Conservation (phyloP, 2,329 filamentous ascomycete species). For the Aspergillus fischeri region DNA sequence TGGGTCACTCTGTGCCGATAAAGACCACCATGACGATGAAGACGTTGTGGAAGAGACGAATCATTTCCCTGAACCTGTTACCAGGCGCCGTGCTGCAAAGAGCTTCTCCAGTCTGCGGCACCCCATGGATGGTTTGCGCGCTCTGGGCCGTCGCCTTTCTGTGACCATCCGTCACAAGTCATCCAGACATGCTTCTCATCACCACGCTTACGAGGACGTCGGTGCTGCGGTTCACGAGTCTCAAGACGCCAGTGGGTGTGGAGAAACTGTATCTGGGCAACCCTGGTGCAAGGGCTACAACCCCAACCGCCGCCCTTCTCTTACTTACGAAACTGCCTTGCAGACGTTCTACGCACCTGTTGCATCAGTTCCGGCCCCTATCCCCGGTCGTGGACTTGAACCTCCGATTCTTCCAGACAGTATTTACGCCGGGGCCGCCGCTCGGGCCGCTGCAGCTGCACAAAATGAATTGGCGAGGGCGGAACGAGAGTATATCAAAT, state of each 20-base stretch:
- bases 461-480: slow-evolving; percentile 42
- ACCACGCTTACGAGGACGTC: slow-evolving; percentile 12
- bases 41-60: slow-evolving; percentile 31
- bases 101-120: slow-evolving; percentile 42
- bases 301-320: slow-evolving; percentile 34
- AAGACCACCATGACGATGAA: slow-evolving; percentile 19
- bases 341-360: slow-evolving; percentile 31
- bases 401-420: slow-evolving; percentile 39
- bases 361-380: slow-evolving; percentile 24
- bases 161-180: slow-evolving; percentile 38
- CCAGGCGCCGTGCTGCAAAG: slow-evolving; percentile 34
- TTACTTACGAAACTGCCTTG: slow-evolving; percentile 32
- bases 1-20: slow-evolving; percentile 20
- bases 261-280: slow-evolving; percentile 21
- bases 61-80: slow-evolving; percentile 27
- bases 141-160: slow-evolving; percentile 39
- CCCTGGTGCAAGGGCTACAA: slow-evolving; percentile 26
- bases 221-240: slow-evolving; percentile 15
- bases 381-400: slow-evolving; percentile 35
- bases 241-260: slow-evolving; percentile 18
- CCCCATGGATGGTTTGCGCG: slow-evolving; percentile 39
- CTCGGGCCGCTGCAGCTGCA: slow-evolving; percentile 47
- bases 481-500: slow-evolving; percentile 28
- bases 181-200: slow-evolving; percentile 24
- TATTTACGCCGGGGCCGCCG: slow-evolving; percentile 41